Conservation (phyloP, 2,329 filamentous ascomycete genomes). For the Aspergillus sp. region DNA sequence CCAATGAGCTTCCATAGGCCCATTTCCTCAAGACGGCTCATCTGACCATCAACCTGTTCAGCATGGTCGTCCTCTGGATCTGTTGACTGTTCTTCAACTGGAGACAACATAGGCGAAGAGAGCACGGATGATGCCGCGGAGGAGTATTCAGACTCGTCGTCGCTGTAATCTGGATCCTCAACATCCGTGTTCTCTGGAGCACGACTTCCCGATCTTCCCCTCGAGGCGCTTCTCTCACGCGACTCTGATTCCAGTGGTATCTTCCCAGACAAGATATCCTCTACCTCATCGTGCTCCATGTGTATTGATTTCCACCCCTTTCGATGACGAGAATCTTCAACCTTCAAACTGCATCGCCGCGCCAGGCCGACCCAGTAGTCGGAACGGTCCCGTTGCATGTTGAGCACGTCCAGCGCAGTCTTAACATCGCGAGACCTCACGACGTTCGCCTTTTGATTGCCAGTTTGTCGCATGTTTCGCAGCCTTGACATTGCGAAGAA, state of each 20-base stretch:
- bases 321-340: constrained; percentile 45
- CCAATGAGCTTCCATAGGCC: constrained; percentile 49
- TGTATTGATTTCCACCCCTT: constrained; percentile 32
- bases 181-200: background rate
- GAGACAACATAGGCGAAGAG: background rate
- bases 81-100: constrained; percentile 16
- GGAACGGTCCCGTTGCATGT: constrained; percentile 49
- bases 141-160: background rate
- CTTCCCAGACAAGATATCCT: constrained; percentile 37
- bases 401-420: constrained; percentile 57
- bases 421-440: constrained; percentile 55
- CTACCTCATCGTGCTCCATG: constrained; percentile 47
- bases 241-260: constrained; percentile 12
- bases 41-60: constrained; percentile 51
- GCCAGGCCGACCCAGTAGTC: constrained; percentile 57
- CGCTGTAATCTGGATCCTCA: background rate
- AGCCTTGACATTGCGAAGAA: constrained; percentile 72
- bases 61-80: constrained; percentile 48
- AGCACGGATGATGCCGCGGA: background rate
- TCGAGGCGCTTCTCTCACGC: constrained; percentile 12
- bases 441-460: constrained; percentile 32
- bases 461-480: constrained; percentile 49
- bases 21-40: constrained; percentile 49
- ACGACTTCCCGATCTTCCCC: background rate
- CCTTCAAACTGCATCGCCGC: constrained; percentile 54